Conservation (phyloP, 805 yeast genomes). For the Candida andamanensis region DNA sequence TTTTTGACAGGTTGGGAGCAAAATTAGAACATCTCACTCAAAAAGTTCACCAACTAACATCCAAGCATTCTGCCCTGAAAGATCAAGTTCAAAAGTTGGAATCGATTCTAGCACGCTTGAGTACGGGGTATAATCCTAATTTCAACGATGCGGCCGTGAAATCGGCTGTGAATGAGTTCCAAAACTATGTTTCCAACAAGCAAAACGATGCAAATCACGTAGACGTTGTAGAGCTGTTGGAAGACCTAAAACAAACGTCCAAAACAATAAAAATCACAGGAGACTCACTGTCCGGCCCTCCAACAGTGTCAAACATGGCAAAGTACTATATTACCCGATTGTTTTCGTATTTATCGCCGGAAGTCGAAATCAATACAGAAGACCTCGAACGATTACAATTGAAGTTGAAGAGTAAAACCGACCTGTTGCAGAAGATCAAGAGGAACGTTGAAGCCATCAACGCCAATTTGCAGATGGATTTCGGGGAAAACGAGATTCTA, state of each 20-base stretch:
- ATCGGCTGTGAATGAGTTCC: conserved; percentile 53
- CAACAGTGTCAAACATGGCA: conserved; percentile 20
- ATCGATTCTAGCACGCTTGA: conserved; percentile 43
- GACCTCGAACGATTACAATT: conserved; percentile 1
- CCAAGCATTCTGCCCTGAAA: background rate
- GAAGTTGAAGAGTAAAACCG: conserved; percentile 6
- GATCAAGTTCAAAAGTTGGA: conserved; percentile 33
- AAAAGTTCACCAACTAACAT: background rate
- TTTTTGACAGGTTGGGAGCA: conserved; percentile 12
- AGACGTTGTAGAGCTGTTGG: conserved; percentile 2
- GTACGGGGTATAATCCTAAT: conserved; percentile 67
- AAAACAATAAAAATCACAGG: conserved; percentile 5
- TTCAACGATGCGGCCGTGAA: conserved; percentile 87
- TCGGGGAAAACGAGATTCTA: conserved; percentile 63
- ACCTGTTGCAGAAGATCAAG: conserved; percentile 11
- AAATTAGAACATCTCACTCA: conserved; percentile 1
- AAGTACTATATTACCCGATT: conserved; percentile 18
- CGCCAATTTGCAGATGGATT: conserved; percentile 24
- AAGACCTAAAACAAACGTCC: conserved; percentile 5
- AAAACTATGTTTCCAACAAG: conserved; percentile 42
- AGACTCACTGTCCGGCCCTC: conserved; percentile 5
- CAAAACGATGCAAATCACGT: conserved; percentile 1
- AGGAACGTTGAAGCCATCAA: conserved; percentile 11
- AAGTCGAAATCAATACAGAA: conserved; percentile 1
- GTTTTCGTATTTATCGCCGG: conserved; percentile 3